Percentiles rank a stretch among this genome's conserved stretches.
These are phyloP conservation scores for Batkoa obscura DNA, from an alignment of 371 early-diverging fungal species.

Conservation along the genomic window DNA sequence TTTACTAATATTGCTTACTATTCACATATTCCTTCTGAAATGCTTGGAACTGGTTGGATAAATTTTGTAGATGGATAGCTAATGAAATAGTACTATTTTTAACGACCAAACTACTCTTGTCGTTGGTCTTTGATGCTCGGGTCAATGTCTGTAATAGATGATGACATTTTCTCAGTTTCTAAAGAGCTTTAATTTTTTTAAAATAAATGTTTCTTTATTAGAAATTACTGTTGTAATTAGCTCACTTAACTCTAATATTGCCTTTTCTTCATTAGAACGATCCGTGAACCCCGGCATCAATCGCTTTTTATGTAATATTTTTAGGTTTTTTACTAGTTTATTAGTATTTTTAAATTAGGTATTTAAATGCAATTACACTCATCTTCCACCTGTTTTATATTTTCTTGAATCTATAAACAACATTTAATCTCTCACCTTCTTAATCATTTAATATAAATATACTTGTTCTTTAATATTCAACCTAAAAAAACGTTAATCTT, in stretches of 20 bases:
- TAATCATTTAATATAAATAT: conserved; percentile 12
- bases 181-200: neutral
- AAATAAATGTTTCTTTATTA: neutral
- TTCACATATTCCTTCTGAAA: conserved; percentile 72
- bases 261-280: conserved; percentile 56
- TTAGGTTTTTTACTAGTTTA: conserved; percentile 51
- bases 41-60: conserved; percentile 60
- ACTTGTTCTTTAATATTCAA: conserved; percentile 76
- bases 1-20: too few relatives aligned
- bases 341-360: neutral
- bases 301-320: conserved; percentile 72
- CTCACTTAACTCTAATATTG: conserved; percentile 59
- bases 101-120: conserved; percentile 29
- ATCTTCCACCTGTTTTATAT: conserved; percentile 26
- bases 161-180: conserved; percentile 75
- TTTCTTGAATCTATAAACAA: conserved; percentile 16
- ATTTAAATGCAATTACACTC: conserved; percentile 28
- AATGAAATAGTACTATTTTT: conserved; percentile 75
- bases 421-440: conserved; percentile 10
- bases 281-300: conserved; percentile 90
- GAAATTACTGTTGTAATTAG: conserved; percentile 54
- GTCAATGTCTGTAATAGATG: conserved; percentile 54
- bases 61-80: conserved; percentile 75
- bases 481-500: conserved; percentile 26
- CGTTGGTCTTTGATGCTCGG: conserved; percentile 17